Conservation (phyloP, 2,329 filamentous ascomycete species). For the Trichoderma harzianum region DNA sequence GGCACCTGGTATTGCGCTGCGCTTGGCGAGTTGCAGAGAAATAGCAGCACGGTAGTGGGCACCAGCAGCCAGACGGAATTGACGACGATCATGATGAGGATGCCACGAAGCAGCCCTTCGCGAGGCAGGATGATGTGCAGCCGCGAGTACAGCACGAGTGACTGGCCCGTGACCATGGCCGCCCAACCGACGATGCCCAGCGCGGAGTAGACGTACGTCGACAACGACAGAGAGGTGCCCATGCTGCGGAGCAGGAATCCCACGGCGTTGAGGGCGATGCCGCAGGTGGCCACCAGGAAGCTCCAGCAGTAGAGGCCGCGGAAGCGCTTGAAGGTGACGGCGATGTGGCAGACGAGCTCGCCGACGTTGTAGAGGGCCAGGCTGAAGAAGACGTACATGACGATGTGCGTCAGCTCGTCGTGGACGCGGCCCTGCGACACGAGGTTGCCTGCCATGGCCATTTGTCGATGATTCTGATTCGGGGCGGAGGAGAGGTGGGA, state of each 20-base stretch:
- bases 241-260: constrained; percentile 7
- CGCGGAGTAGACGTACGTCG: constrained; percentile 11
- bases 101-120: constrained; percentile 43
- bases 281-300: constrained; percentile 33
- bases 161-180: constrained; percentile 57
- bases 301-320: constrained; percentile 40
- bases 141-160: constrained; percentile 58
- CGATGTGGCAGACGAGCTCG: constrained; percentile 39
- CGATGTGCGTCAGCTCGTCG: not conserved
- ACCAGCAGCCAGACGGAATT: constrained; percentile 52
- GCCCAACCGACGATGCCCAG: constrained; percentile 27
- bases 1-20: constrained; percentile 16
- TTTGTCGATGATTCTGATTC: not conserved
- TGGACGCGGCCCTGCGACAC: constrained; percentile 8
- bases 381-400: constrained; percentile 20
- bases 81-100: constrained; percentile 55
- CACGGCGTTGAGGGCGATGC: constrained; percentile 33
- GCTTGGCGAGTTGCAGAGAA: constrained; percentile 41
- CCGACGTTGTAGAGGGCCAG: constrained; percentile 20
- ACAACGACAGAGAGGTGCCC: constrained; percentile 26
- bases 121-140: constrained; percentile 56
- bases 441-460: not conserved
- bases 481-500: not conserved
- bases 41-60: constrained; percentile 52
- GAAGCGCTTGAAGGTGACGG: constrained; percentile 42